Conservation (phyloP, 2,329 filamentous ascomycete genomes). For the Pleoardoris graminearum region DNA sequence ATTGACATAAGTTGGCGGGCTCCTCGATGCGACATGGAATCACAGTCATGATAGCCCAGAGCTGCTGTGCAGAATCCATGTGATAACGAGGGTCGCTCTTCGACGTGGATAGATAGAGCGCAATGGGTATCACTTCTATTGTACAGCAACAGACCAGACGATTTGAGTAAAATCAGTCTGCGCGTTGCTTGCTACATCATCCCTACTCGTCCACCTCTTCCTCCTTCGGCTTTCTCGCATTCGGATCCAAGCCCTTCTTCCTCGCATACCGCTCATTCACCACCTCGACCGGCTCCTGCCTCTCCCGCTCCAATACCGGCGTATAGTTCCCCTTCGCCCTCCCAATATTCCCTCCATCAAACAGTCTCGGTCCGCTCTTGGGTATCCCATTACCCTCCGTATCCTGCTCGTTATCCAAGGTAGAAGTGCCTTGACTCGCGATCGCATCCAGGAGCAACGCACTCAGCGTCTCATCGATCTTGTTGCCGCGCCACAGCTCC, state of each 20-base stretch:
- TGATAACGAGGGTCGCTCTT: no score
- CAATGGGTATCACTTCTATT: conserved; percentile 4
- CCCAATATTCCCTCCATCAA: conserved; percentile 60
- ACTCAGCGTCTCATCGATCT: conserved; percentile 88
- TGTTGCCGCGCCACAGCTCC: conserved; percentile 78
- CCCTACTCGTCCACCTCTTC: conserved; percentile 39
- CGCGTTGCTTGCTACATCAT: conserved; percentile 2
- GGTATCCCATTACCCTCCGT: conserved; percentile 22
- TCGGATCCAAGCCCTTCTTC: conserved; percentile 51
- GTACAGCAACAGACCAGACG: no score
- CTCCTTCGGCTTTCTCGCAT: conserved; percentile 15
- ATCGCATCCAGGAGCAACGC: conserved; percentile 70
- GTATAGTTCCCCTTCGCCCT: conserved; percentile 62
- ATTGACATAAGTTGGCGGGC: no score
- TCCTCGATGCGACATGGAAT: not conserved
- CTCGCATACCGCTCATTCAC: conserved; percentile 63
- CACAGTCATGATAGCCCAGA: not conserved
- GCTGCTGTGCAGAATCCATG: no score
- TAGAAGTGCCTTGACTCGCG: conserved; percentile 46
- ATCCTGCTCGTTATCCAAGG: conserved; percentile 21
- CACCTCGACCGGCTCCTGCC: conserved; percentile 62
- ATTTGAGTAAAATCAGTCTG: not conserved
- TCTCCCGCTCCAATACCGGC: conserved; percentile 59
- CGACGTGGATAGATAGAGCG: no score
- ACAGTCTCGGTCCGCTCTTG: conserved; percentile 55